Evolutionary conservation across 2,329 filamentous ascomycete genomes (phyloP), one percentile per base, ranked within the genome.

Genomic region (Calycina herbarum): DNA sequence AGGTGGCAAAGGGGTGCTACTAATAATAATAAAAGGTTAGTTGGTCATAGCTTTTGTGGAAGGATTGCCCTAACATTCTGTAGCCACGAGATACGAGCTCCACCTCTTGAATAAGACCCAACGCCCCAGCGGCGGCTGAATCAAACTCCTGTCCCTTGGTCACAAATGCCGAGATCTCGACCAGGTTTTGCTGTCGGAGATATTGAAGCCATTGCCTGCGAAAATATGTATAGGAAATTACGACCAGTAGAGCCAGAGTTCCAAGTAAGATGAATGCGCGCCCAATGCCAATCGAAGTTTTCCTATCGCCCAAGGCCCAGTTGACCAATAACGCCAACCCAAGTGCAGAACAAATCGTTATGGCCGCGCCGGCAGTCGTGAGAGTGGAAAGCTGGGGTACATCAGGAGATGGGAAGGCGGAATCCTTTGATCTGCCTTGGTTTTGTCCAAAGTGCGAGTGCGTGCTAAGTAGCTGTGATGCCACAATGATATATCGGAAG

Each of bases 81-180:
- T 96, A 97, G 27, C 94, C 94, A 71, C 94, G 87, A 35, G 94
- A 96, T 31, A 97, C 93, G 38, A 97, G 83, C 79, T 97, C 94
- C n/a, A 97, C 93, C 78, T 97, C 94, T 77, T 97, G 94, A 68
- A 97, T 89, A 67, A 97, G 85, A 45, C 90, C 88, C 64, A 97
- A 82, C 2, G 92, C 90, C 38, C 92, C 90, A 48, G 89, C 88
- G 51, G 86, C 88, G 27, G 89, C 89, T 51, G 89, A 86, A 77
- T 97, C 93, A 72, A 96, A 93, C 60, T 89, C 87, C 74, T 96
- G 92, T 48, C 93, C 88, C 73, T 87, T 89, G 58, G 86, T 82
- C 57, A 95, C 88, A 69, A 96, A 87, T 0, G 82, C 79, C 11
- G 86, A 86, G 5, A 90, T 87, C 68, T 89, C 87, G 40, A 86